Percentiles rank a stretch among this genome's conserved stretches.
phyloP scores from a whole-genome alignment of 805 yeast species.

The Nakazawaea wyomingensis region DNA sequence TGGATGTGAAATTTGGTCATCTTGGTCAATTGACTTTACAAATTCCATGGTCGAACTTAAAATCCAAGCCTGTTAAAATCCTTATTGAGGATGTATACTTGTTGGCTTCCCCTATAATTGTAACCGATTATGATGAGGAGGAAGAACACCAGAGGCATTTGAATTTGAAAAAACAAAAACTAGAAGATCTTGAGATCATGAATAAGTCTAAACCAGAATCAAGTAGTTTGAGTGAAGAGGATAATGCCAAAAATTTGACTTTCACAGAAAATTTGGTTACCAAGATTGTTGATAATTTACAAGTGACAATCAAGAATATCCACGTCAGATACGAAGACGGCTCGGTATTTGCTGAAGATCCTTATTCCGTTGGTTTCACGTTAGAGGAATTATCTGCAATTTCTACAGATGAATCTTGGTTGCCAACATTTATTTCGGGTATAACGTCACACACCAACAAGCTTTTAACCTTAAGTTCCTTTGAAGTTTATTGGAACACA shows the following conservation, averaged over 20 bases:
- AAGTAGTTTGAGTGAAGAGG: slow-evolving; percentile 29
- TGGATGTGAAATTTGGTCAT: slow-evolving; percentile 85
- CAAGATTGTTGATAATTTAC: slow-evolving; percentile 89
- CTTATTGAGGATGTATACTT: slow-evolving; percentile 81
- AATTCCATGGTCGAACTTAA: slow-evolving; percentile 95
- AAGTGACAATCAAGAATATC: slow-evolving; percentile 83
- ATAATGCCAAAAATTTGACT: slow-evolving; percentile 57
- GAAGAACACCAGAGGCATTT: slow-evolving; percentile 57
- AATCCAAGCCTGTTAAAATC: slow-evolving; percentile 87
- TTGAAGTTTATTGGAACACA: slow-evolving; percentile 84
- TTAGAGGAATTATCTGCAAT: slow-evolving; percentile 86
- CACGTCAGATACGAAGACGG: slow-evolving; percentile 90
- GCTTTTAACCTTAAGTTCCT: slow-evolving; percentile 63
- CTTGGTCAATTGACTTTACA: slow-evolving; percentile 84
- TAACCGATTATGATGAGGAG: slow-evolving; percentile 47
- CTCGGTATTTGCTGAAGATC: slow-evolving; percentile 60
- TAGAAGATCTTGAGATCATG: slow-evolving; percentile 61
- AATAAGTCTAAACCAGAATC: slow-evolving; percentile 35
- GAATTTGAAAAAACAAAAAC: slow-evolving; percentile 60
- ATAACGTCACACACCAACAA: slow-evolving; percentile 67
- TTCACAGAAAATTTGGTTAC: slow-evolving; percentile 85
- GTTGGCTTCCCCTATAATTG: slow-evolving; percentile 69
- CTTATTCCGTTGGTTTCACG: slow-evolving; percentile 80
- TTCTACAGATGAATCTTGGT: slow-evolving; percentile 82
- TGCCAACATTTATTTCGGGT: slow-evolving; percentile 76